These are phyloP conservation scores for Colletotrichum eleusines DNA, from an alignment of 2,329 filamentous ascomycete species.

Conservation along the genomic window DNA sequence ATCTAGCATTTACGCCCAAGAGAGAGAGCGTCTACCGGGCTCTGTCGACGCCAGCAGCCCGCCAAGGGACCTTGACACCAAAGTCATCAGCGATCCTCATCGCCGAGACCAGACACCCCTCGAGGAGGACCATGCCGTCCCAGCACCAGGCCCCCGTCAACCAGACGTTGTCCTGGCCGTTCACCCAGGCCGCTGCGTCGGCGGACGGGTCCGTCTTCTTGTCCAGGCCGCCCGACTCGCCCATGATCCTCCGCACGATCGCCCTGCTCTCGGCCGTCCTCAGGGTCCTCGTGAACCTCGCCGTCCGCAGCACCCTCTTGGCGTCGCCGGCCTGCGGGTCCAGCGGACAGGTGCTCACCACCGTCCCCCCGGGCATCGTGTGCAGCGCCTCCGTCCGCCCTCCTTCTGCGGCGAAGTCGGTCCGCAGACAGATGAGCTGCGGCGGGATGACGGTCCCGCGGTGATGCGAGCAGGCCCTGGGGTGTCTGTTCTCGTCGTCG, in stretches of 20 bases:
- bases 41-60: neutral
- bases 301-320: constrained; percentile 56
- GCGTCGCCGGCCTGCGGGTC: constrained; percentile 51
- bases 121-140: constrained; percentile 73
- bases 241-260: constrained; percentile 61
- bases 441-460: constrained; percentile 44
- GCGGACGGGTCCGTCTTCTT: constrained; percentile 13
- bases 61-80: constrained; percentile 59
- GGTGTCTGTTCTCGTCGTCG: constrained; percentile 7
- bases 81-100: constrained; percentile 67
- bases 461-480: constrained; percentile 47
- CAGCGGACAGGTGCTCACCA: constrained; percentile 66
- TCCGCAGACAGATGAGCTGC: constrained; percentile 53
- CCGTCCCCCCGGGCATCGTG: constrained; percentile 61
- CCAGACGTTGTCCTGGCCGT: constrained; percentile 66
- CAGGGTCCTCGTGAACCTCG: constrained; percentile 65
- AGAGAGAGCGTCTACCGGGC: neutral
- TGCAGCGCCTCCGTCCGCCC: constrained; percentile 65
- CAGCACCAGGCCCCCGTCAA: constrained; percentile 72
- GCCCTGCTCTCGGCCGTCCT: constrained; percentile 61
- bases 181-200: constrained; percentile 56
- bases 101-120: constrained; percentile 71
- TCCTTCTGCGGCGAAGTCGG: constrained; percentile 47
- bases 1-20: neutral
- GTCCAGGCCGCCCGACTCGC: neutral